Evolutionary conservation across 129 eudicot species (phyloP), one percentile per base, ranked within the genome.

Genomic region (Flaveria ramosissima): DNA sequence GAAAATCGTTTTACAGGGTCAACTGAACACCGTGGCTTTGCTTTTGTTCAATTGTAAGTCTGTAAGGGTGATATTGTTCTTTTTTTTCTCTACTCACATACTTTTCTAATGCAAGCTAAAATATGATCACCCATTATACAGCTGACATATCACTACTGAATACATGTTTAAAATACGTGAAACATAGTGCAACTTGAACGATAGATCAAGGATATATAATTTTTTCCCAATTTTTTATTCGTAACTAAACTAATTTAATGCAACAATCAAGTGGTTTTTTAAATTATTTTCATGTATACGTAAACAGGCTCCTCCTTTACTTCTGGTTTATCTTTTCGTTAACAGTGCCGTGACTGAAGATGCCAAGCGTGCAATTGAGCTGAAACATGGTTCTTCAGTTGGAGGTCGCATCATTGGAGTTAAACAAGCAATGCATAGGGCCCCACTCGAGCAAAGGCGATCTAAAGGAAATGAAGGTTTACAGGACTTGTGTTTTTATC

Each of bases 1-100:
- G 42, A 72, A 64, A 9, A 51, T 53, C 64, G 19, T 67, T 67
- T 50, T 78, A 23, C 85, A 93, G 98, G 97, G 36, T 84, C 97
- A 11, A 82, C 87, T 41, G 96, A 87, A 75, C 97, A 91, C 73
- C 90, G 92, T 16, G 98, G 98, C 56, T 71, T 91, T 83, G 98
- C 84, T 74, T 90, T 72, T 89, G 98, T 93, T 77, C 98, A 93
- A 77, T 93, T 93, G 98, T 93, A 89, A 87, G 98, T 85, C 64
- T 57, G 19, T 7, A 59, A 72, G 57, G 68, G 47, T 12, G 32
- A 51, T 64, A 47, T 24, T 39, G 30, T 62, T 47, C 2, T 64
- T 72, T 43, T 27, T 14, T 10, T 15, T 46, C 51, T 26, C 10
- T 41, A 3, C 43, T 24, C 36, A 13, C 39, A 16, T 41, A 10